Evolutionary conservation across 192 early-diverging fungal genomes (phyloP).

Genomic region (Coemansia sp.): DNA sequence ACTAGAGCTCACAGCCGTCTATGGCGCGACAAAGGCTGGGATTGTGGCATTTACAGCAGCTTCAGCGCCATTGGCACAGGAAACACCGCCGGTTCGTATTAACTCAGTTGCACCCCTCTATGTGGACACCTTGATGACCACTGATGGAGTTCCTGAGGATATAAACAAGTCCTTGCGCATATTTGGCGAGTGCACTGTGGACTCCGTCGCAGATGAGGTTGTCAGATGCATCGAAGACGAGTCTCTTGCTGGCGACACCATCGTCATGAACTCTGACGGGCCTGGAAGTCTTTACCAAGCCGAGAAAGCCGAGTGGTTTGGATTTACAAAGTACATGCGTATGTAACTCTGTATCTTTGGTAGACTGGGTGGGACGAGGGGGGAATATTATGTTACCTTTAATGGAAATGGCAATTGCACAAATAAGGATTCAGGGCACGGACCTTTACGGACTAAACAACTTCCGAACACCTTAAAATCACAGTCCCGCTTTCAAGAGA

Average conservation of each 20-base stretch:
- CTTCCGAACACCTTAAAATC: background rate
- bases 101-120: constrained; percentile 60
- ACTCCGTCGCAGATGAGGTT: constrained; percentile 54
- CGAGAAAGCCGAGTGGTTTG: constrained; percentile 18
- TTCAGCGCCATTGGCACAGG: constrained; percentile 30
- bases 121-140: constrained; percentile 48
- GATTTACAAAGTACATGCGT: constrained; percentile 11
- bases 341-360: no score
- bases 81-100: constrained; percentile 51
- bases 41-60: constrained; percentile 58
- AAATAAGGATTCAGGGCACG: background rate
- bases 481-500: background rate
- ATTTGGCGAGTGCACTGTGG: constrained; percentile 5
- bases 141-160: constrained; percentile 1
- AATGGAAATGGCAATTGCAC: background rate
- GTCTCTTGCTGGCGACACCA: constrained; percentile 45
- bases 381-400: no score
- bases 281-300: constrained; percentile 6
- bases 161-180: constrained; percentile 9
- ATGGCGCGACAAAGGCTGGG: constrained; percentile 70
- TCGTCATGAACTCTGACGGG: constrained; percentile 16
- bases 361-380: background rate
- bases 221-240: constrained; percentile 59
- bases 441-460: background rate
- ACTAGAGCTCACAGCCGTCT: constrained; percentile 58